These are phyloP conservation scores for Pichia sp. DNA, from an alignment of 1,139 yeast genomes.

Conservation along the genomic window DNA sequence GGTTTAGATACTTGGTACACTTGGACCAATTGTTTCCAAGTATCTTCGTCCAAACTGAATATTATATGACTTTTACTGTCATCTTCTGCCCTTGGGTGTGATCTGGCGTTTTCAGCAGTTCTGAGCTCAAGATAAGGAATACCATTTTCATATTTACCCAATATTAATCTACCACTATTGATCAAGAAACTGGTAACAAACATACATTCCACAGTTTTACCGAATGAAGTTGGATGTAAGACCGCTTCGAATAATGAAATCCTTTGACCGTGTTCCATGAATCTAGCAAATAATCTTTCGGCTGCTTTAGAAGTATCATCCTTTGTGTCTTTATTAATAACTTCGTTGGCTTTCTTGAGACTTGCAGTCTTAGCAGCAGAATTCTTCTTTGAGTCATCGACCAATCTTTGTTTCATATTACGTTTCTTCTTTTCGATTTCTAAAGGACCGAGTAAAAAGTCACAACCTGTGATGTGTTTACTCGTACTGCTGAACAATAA, in stretches of 20 bases:
- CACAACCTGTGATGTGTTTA: constrained; percentile 48
- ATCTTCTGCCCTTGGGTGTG: constrained; percentile 21
- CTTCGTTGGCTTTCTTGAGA: constrained; percentile 49
- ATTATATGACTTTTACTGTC: constrained; percentile 53
- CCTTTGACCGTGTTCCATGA: constrained; percentile 37
- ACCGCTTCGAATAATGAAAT: constrained; percentile 66
- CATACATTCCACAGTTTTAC: constrained; percentile 79
- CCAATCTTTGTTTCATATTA: constrained; percentile 35
- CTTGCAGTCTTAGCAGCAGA: constrained; percentile 49
- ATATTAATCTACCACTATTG: constrained; percentile 62
- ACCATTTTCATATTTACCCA: constrained; percentile 52
- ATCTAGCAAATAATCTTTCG: constrained; percentile 43
- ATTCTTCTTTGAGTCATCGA: constrained; percentile 42
- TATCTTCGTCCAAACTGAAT: constrained; percentile 62
- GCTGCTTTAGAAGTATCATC: constrained; percentile 64
- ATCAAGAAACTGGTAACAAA: constrained; percentile 80
- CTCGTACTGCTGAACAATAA: constrained; percentile 48
- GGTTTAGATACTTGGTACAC: constrained; percentile 52
- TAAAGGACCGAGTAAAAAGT: constrained; percentile 72
- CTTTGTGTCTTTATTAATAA: constrained; percentile 48
- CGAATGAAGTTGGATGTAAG: constrained; percentile 72
- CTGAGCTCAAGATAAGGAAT: constrained; percentile 40
- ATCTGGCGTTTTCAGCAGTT: constrained; percentile 15
- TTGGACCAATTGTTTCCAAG: constrained; percentile 59
- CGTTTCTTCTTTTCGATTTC: constrained; percentile 57